Base-by-base conservation (phyloP, 768 basidiomycete genomes). In the Trametes meyenii region DNA sequence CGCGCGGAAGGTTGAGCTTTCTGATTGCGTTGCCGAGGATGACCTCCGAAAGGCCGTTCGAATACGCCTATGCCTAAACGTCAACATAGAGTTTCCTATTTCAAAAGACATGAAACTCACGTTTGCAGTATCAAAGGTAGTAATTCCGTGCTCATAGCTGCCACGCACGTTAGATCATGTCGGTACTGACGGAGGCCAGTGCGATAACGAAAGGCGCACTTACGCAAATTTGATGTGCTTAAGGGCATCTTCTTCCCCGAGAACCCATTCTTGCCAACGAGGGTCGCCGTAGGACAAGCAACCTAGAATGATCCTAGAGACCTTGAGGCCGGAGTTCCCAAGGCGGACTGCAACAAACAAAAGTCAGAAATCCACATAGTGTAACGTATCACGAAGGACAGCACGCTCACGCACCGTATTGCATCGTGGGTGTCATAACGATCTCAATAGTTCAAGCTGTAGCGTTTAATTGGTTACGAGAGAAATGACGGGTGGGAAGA, bases 21-120 rank as follows among this genome's bases (percentile, higher is more conserved):
- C 78, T 80, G 67, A 83, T 74, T 2, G 77, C 78, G 53, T 79
- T 77, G 17, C 81, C 79, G 21, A 81, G 70, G 62, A 81, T 74
- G 33, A 69, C 55, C 63, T 82, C 81, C 0, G 76, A 77, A 11
- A 70, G 45, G 5, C 78, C 78, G 42, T 74, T 69, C 6, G 71
- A 73, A 60, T 79, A 79, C 5, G 71, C 55, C 70, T 73, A 33
- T 23, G 11, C 29, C 8, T 33, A 2, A 19, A 35, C 23, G 36
- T 48, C 21, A 23, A 11, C 8, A 1, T 16, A 8, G n/a, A 3
- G 8, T 24, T 10, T 10, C n/a, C 4, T n/a, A 3, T 8, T 11
- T 16, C 16, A 2, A 33, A 13, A 48, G 24, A n/a, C 0, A 13
- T 16, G 39, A 67, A 44, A 24, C 71, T 44, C 57, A 71, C 71